phyloP scores from a whole-genome alignment of 148 eudicot genomes.

The Linanthus parryae region DNA sequence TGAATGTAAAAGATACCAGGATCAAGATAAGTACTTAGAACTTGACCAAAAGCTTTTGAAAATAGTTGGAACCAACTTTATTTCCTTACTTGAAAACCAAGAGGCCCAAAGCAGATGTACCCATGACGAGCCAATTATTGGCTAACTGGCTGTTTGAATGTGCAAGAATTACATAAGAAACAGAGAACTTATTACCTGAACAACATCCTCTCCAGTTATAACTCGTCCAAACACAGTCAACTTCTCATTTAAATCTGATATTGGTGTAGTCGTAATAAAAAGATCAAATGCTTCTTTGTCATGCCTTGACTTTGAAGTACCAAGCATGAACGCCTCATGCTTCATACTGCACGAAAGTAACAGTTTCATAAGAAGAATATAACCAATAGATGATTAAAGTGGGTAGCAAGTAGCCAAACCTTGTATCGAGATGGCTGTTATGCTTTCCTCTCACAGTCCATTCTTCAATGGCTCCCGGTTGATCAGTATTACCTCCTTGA shows the following conservation, averaged over 20 bases:
- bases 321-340: slow-evolving; percentile 96
- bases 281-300: slow-evolving; percentile 65
- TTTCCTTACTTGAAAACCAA: no score
- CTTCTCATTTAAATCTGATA: slow-evolving; percentile 85
- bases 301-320: slow-evolving; percentile 68
- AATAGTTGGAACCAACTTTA: no score
- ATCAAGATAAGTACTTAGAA: no score
- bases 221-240: slow-evolving; percentile 84
- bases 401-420: slow-evolving; percentile 29
- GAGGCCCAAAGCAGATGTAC: no score
- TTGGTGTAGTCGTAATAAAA: slow-evolving; percentile 86
- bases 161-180: background rate
- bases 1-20: no score
- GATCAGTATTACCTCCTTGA: slow-evolving; percentile 75
- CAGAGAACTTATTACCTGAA: slow-evolving; percentile 63
- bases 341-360: slow-evolving; percentile 47
- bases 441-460: slow-evolving; percentile 88
- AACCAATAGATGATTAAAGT: background rate
- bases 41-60: no score
- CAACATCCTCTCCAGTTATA: slow-evolving; percentile 85
- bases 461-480: slow-evolving; percentile 59
- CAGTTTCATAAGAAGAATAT: slow-evolving; percentile 2
- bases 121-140: no score
- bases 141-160: no score
- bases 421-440: slow-evolving; percentile 62